Evolutionary conservation across 176 grass and related monocot species (phyloP), one percentile per base, ranked within the genome.

Genomic region (Hyparrhenia diplandra): DNA sequence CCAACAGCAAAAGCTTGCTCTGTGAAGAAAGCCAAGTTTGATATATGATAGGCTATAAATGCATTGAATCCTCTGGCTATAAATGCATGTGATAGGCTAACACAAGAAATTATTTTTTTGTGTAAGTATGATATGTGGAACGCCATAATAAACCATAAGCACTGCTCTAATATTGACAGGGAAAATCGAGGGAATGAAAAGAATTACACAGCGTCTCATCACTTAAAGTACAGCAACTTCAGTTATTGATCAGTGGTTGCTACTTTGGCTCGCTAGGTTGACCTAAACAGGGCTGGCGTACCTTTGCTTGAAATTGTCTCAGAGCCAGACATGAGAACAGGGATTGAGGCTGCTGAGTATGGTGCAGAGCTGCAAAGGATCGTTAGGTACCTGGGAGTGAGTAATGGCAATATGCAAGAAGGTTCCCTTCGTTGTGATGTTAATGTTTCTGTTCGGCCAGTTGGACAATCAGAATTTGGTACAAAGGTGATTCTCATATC

Each of bases 361-460:
- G 92, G 90, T 49, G 82, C 95, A 68, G 95, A 98, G 47, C 32
- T 98, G 67, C 92, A 93, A 67, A 86, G 95, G 73, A 59, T 98
- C 25, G 92, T 98, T 78, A 91, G 92, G 72, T 95, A 95, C 75
- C 66, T 98, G 36, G 92, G 92, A 54, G 86, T 98, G 79, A 91
- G 95, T 86, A 98, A 98, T 34, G 95, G 95, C 37, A 98, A 98
- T 71, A 98, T 95, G 95, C 90, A 98, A 75, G 95, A 98, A 83
- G 95, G 95, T 57, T 98, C 95, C 23, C 92, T 98, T 83, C 90
- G 95, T 49, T 98, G 95, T 82, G 95, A 98, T 81, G 94, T 97
- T n/a, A 97, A 97, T 87, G 84, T 97, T 75, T 97, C 94, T 28
- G 81, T 97, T 10, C 80, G 92, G 2, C 90, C 95, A 57, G 12